These are phyloP conservation scores for Herpetospermum pedunculosum DNA, from an alignment of 306 rosid genomes.

Conservation along the genomic window DNA sequence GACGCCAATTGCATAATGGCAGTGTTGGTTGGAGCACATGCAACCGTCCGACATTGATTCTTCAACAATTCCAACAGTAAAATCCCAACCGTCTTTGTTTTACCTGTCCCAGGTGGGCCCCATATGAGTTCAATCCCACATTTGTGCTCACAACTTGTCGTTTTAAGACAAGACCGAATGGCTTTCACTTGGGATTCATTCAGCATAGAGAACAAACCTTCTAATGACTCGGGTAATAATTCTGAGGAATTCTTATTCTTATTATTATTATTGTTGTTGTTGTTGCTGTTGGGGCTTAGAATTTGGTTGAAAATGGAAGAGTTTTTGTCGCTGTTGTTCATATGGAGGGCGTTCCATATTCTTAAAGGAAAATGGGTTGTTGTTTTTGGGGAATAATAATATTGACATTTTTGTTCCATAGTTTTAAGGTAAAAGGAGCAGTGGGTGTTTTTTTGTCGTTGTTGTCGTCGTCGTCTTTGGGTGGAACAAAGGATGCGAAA, in stretches of 20 bases:
- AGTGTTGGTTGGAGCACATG: constrained; percentile 73
- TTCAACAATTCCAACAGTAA: constrained; percentile 26
- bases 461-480: background rate
- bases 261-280: too few relatives aligned
- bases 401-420: background rate
- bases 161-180: constrained; percentile 32
- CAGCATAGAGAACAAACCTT: constrained; percentile 19
- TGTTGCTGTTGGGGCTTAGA: constrained; percentile 7
- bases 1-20: constrained; percentile 55
- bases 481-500: background rate
- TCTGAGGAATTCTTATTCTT: too few relatives aligned
- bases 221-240: too few relatives aligned
- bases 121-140: constrained; percentile 46
- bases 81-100: constrained; percentile 46
- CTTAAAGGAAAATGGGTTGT: constrained; percentile 30
- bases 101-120: constrained; percentile 87
- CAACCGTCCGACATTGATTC: constrained; percentile 38
- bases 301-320: constrained; percentile 19
- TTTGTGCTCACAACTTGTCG: constrained; percentile 17
- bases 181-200: constrained; percentile 47
- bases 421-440: constrained; percentile 25
- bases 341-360: constrained; percentile 46
- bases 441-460: constrained; percentile 18
- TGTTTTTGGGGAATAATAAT: background rate
- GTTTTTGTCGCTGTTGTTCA: constrained; percentile 16